A percentile compares a stretch with the other conserved stretches of the same genome.
Conservation (phyloP, 2,329 filamentous ascomycete species). For the Ilyonectria sp. region DNA sequence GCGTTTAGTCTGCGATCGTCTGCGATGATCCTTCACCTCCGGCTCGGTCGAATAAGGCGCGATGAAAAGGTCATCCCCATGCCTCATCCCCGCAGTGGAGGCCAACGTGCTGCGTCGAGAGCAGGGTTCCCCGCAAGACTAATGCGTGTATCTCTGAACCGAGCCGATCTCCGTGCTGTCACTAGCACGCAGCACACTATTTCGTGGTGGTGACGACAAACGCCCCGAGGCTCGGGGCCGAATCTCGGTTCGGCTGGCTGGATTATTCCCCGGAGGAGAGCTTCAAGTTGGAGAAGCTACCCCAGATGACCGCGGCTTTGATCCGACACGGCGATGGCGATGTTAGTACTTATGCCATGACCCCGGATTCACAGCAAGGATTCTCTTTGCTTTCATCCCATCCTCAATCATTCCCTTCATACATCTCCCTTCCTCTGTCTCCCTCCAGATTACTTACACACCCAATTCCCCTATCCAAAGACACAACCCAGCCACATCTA, state of each 20-base stretch:
- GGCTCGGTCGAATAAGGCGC: slow-evolving; percentile 18
- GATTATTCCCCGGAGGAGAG: not conserved
- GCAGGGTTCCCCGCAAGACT: slow-evolving; percentile 25
- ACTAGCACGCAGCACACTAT: not conserved
- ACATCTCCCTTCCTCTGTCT: not conserved
- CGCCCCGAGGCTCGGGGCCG: slow-evolving; percentile 10
- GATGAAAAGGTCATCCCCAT: slow-evolving; percentile 15
- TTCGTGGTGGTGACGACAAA: not conserved
- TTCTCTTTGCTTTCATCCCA: slow-evolving; percentile 6
- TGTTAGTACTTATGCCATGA: slow-evolving; percentile 20
- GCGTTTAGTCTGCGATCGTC: not conserved
- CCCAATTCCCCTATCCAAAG: not conserved
- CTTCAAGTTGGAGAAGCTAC: slow-evolving; percentile 22
- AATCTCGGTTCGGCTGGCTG: slow-evolving; percentile 16
- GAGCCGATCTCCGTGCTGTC: slow-evolving; percentile 7
- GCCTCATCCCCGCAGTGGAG: slow-evolving; percentile 11
- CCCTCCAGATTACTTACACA: not conserved
- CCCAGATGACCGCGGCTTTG: slow-evolving; percentile 11
- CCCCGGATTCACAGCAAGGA: slow-evolving; percentile 1
- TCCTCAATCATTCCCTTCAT: not conserved
- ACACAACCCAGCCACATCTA: not conserved
- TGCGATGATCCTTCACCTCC: not conserved
- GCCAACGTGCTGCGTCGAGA: slow-evolving; percentile 3
- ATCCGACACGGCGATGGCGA: not conserved
- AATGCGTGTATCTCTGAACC: not conserved